Percentiles rank a stretch among this genome's conserved stretches.
phyloP scores from a whole-genome alignment of 2,329 filamentous ascomycete species.

The Ascocoryne sarcoides region DNA sequence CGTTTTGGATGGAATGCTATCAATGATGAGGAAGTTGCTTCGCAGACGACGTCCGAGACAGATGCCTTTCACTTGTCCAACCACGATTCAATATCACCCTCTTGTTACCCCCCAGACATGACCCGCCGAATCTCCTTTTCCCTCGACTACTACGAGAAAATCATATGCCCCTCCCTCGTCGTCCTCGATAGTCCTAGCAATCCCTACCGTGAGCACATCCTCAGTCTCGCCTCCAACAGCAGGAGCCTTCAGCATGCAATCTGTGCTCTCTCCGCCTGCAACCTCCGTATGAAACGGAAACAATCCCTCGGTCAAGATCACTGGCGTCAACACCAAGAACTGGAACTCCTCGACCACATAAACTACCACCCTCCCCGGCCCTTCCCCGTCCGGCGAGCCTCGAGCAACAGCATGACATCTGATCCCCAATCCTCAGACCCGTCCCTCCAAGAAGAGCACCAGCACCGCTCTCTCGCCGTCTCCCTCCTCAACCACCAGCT shows the following conservation, averaged over 20 bases:
- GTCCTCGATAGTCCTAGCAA: slow-evolving; percentile 81
- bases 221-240: slow-evolving; percentile 68
- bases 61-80: slow-evolving; percentile 19
- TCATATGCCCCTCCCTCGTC: slow-evolving; percentile 85
- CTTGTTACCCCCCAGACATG: slow-evolving; percentile 48
- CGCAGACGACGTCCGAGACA: slow-evolving; percentile 22
- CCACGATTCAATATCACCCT: slow-evolving; percentile 42
- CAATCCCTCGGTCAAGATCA: slow-evolving; percentile 49
- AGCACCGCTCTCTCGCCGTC: slow-evolving; percentile 74
- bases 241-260: slow-evolving; percentile 87
- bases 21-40: slow-evolving; percentile 27
- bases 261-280: slow-evolving; percentile 80
- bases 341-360: slow-evolving; percentile 26
- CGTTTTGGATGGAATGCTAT: slow-evolving; percentile 27
- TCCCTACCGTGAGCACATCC: slow-evolving; percentile 75
- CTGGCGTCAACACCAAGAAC: slow-evolving; percentile 34
- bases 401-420: slow-evolving; percentile 26
- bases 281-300: slow-evolving; percentile 75
- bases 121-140: slow-evolving; percentile 78
- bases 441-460: slow-evolving; percentile 68
- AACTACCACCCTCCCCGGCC: slow-evolving; percentile 18
- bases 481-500: slow-evolving; percentile 77
- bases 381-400: slow-evolving; percentile 15
- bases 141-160: slow-evolving; percentile 88
- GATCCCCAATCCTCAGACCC: slow-evolving; percentile 40